Evolutionary conservation across 352 stramenopile species (phyloP), one percentile per base, ranked within the genome.

Genomic region (Phytophthora meadii): DNA sequence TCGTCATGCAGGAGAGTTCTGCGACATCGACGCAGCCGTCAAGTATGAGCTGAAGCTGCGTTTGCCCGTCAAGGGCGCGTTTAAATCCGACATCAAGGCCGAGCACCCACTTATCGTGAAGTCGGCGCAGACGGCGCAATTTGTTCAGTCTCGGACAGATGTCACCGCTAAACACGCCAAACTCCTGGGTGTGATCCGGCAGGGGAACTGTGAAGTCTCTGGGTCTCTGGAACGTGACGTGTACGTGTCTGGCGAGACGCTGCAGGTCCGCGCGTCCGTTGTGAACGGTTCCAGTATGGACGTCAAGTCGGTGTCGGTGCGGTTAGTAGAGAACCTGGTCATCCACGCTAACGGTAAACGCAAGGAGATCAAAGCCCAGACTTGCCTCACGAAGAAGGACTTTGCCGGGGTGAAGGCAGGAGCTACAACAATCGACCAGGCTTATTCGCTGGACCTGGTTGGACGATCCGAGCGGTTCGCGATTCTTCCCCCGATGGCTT

Each of bases 41-140:
- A 70, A 56, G 36, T 75, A 75, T 39, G 40, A 62, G n/a, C 15
- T 78, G 24, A 69, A 72, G 51, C 53, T 72, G 45, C 59, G 53
- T 5, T 28, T 69, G 53, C 47, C 58, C 44, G 45, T 72, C 25
- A 72, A 72, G 37, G 65, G 65, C 0, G 39, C 40, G 3, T 68
- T 72, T 39, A 72, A 4, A 4, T 19, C 52, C n/a, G 51, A 68
- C 19, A 44, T 65, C 34, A 68, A 68, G 53, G 3, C 54, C 2
- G 28, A 65, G n/a, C 52, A 50, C 11, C 58, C 46, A 3, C 52
- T 72, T 34, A 0, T 55, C 11, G 37, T 72, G 14, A 67, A 56
- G 4, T 12, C 63, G 6, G 22, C 50, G 1, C 56, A 67, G 12
- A 62, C 41, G 17, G 63, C 63, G n/a, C 53, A 72, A 12, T 44